phyloP scores from a whole-genome alignment of 768 basidiomycete species.

The Cyclocybe aegerita region DNA sequence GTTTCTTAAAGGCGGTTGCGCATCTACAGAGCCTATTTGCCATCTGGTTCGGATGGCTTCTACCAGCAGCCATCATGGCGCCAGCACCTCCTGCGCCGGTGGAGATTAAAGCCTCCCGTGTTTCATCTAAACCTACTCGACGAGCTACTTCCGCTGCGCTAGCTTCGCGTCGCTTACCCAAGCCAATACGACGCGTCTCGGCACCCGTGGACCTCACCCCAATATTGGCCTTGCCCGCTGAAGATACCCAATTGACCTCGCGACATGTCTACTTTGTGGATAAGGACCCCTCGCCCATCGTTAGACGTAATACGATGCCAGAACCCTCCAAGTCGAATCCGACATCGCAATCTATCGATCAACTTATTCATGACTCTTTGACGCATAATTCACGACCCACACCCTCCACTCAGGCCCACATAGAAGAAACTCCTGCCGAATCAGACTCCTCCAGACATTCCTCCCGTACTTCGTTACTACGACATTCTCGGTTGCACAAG shows the following conservation, averaged over 20 bases:
- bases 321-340: conserved; percentile 8
- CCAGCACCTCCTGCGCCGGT: conserved; percentile 9
- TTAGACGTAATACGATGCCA: conserved; percentile 21
- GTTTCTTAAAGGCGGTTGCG: conserved; percentile 5
- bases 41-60: conserved; percentile 42
- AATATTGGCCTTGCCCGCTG: conserved; percentile 17
- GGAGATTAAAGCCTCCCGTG: conserved; percentile 14
- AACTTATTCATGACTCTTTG: conserved; percentile 8
- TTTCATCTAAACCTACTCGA: conserved; percentile 12
- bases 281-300: conserved; percentile 10
- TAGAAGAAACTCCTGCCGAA: conserved; percentile 14
- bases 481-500: conserved; percentile 22
- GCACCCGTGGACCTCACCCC: conserved; percentile 20
- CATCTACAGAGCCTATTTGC: conserved; percentile 40
- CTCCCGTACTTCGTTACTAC: conserved; percentile 20
- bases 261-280: conserved; percentile 34
- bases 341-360: background rate
- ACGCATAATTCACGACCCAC: conserved; percentile 12
- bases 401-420: conserved; percentile 6
- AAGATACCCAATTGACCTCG: conserved; percentile 10
- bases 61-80: conserved; percentile 21
- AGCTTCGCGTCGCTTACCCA: conserved; percentile 2
- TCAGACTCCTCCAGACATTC: conserved; percentile 23
- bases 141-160: conserved; percentile 6
- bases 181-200: conserved; percentile 18